phyloP scores from a whole-genome alignment of 208 protist genomes.

The Sergeia podlipaevii region DNA sequence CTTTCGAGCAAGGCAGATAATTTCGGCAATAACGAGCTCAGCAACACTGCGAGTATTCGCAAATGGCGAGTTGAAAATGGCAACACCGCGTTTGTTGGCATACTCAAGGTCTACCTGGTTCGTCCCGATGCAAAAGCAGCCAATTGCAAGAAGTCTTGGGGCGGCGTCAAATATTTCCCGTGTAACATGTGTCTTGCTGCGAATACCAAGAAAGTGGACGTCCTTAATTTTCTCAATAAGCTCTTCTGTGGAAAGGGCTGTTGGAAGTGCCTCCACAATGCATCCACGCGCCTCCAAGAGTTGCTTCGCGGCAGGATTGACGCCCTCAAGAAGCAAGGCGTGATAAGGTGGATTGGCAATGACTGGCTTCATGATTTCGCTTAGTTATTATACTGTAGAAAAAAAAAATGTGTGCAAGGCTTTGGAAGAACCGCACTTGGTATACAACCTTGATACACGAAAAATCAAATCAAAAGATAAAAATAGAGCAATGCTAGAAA shows the following conservation, averaged over 20 bases:
- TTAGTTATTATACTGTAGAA: not conserved
- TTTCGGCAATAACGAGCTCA: conserved; percentile 90
- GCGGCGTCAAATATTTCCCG: conserved; percentile 68
- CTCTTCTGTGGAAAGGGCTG: conserved; percentile 53
- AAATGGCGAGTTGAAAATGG: conserved; percentile 96
- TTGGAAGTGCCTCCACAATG: conserved; percentile 62
- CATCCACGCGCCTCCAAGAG: conserved; percentile 78
- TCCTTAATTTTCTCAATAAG: conserved; percentile 81
- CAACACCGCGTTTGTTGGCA: conserved; percentile 73
- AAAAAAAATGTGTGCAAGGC: not conserved
- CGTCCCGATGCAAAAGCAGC: conserved; percentile 96
- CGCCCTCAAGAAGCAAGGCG: conserved; percentile 85
- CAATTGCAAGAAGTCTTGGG: conserved; percentile 79
- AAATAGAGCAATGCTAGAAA: not conserved
- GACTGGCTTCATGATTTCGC: conserved; percentile 22
- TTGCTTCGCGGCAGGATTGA: conserved; percentile 71
- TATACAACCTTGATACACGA: not conserved
- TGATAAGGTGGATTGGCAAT: conserved; percentile 39
- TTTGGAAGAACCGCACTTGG: not conserved
- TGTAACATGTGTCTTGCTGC: conserved; percentile 90
- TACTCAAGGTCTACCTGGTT: conserved; percentile 90
- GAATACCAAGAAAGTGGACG: conserved; percentile 89
- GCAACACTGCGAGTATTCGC: conserved; percentile 93
- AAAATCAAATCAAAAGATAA: not conserved
- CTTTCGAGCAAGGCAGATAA: conserved; percentile 88